Conservation (phyloP, 805 yeast genomes). For the Metschnikowia lachancei region DNA sequence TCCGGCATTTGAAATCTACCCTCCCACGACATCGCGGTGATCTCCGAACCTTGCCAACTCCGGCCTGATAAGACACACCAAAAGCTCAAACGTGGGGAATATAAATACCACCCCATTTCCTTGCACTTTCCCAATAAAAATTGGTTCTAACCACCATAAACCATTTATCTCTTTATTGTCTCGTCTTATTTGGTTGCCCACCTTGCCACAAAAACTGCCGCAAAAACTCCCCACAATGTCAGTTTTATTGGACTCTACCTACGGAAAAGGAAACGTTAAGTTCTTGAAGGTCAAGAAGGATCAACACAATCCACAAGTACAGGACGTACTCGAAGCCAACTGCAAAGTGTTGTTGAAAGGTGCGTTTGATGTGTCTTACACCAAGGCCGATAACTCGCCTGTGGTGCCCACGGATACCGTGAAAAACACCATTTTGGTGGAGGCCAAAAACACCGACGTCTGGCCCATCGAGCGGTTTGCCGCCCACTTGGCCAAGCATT, state of each 20-base stretch:
- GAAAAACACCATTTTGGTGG: conserved; percentile 80
- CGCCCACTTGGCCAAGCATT: conserved; percentile 78
- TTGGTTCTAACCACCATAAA: no score
- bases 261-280: conserved; percentile 93
- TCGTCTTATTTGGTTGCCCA: no score
- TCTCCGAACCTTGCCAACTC: not conserved
- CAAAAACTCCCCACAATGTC: conserved; percentile 14
- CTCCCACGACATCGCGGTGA: not conserved
- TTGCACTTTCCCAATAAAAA: no score
- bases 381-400: conserved; percentile 82
- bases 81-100: not conserved
- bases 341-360: conserved; percentile 76
- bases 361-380: conserved; percentile 74
- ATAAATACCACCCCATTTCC: not conserved
- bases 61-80: not conserved
- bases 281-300: conserved; percentile 85
- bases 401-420: conserved; percentile 94
- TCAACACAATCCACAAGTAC: conserved; percentile 65
- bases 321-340: conserved; percentile 83
- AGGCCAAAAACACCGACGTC: conserved; percentile 78
- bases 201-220: not conserved
- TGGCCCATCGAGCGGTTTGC: conserved; percentile 93
- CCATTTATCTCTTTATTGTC: no score
- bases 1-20: no score
- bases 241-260: conserved; percentile 47